Base-by-base conservation (phyloP, 140 eudicot species). In the Flaveria floridana region DNA sequence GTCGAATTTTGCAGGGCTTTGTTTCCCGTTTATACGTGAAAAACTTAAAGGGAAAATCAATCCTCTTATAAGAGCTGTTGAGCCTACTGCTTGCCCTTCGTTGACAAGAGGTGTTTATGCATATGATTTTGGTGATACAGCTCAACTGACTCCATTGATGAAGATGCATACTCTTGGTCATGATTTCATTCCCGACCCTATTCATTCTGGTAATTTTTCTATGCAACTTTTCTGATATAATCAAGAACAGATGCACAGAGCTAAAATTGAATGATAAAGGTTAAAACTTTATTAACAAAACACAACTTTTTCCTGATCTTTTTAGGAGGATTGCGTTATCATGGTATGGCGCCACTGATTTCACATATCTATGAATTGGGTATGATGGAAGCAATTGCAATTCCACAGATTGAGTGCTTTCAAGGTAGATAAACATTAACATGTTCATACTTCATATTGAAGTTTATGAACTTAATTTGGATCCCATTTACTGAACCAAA, bases 91-190 rank as follows among this genome's bases (percentile, higher is more conserved):
- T 21, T 94, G 99, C 85, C 99, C 99, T 73, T 88, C 96, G 0
- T 79, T 94, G 80, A 94, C 97, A 0, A 86, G 84, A 79, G 99
- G 99, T 9, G 87, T 88, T 1, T 90, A 88, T 65, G 87, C 96
- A 0, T 94, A 94, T 79, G 99, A 94, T 83, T 94, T 76, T 84
- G 99, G 96, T 58, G 99, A 94, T 80, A 94, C 99, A 0, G 99
- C 99, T 16, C 89, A 89, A 16, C 67, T 90, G 89, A 94, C 99
- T 65, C 99, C 99, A 4, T 81, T 94, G 75, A 83, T 88, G 91
- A 94, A 94, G 87, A 94, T 94, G 99, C 99, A 94, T 74, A 94
- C 99, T 1, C 97, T 94, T 30, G 99, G 99, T 37, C 99, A 94
- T 70, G 96, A 94, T 25, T 90, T 94, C 74, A 85, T 94, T 51